A percentile compares a stretch with the other conserved stretches of the same genome.
Evolutionary conservation across 306 rosid genomes (phyloP).

Genomic region (Crotalaria pallida): DNA sequence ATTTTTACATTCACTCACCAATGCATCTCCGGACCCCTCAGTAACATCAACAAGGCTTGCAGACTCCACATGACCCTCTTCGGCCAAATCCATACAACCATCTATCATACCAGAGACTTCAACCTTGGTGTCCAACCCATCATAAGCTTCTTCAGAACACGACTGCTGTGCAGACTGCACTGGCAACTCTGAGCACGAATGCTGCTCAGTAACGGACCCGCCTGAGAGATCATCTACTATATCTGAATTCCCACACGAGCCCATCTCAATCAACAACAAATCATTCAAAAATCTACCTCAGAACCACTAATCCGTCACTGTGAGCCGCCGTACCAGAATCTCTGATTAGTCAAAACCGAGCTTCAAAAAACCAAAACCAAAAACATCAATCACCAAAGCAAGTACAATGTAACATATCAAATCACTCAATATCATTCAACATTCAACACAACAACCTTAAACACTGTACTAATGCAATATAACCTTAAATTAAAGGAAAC

Average conservation of each 20-base stretch:
- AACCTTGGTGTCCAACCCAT: constrained; percentile 27
- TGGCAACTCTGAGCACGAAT: constrained; percentile 35
- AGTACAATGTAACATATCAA: constrained; percentile 34
- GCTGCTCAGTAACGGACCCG: constrained; percentile 35
- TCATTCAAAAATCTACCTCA: constrained; percentile 27
- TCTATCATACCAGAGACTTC: constrained; percentile 18
- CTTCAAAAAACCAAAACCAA: not conserved
- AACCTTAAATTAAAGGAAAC: constrained; percentile 20
- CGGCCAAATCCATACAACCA: constrained; percentile 13
- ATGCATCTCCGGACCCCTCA: constrained; percentile 24
- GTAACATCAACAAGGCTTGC: constrained; percentile 23
- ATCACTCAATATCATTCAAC: constrained; percentile 21
- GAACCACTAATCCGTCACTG: constrained; percentile 26
- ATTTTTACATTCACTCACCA: constrained; percentile 29
- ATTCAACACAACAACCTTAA: constrained; percentile 12
- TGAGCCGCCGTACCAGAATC: not conserved
- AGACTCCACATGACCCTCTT: constrained; percentile 23
- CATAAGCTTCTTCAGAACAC: constrained; percentile 27
- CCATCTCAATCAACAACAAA: constrained; percentile 44
- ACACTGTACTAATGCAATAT: not conserved
- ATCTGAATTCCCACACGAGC: constrained; percentile 54
- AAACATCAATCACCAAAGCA: not conserved
- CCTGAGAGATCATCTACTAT: constrained; percentile 35
- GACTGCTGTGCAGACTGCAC: constrained; percentile 43
- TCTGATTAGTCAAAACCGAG: not conserved